phyloP scores from a whole-genome alignment of 176 grass and related monocot genomes.

The Aegilops bicornis region DNA sequence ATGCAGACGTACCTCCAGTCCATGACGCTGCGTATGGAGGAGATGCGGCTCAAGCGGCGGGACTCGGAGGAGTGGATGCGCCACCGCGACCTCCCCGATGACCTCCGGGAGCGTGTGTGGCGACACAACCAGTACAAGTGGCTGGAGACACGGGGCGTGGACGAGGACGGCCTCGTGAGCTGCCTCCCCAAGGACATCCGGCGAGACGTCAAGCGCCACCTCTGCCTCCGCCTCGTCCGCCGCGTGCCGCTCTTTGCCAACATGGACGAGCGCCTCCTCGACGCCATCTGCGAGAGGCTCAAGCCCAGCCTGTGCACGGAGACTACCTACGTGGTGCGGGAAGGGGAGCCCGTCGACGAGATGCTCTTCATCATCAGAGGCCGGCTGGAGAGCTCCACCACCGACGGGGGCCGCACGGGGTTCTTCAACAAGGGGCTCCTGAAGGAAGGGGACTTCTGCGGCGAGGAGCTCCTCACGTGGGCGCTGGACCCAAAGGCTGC shows the following conservation, averaged over 20 bases:
- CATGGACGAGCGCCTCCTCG: slow-evolving; percentile 76
- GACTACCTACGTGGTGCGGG: slow-evolving; percentile 51
- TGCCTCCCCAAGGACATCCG: no score
- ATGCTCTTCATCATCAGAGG: slow-evolving; percentile 83
- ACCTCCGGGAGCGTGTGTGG: no score
- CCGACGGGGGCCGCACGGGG: slow-evolving; percentile 54
- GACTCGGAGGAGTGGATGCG: no score
- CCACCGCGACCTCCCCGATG: no score
- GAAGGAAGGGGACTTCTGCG: slow-evolving; percentile 71
- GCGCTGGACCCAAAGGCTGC: slow-evolving; percentile 62
- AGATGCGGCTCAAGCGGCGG: no score
- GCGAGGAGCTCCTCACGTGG: slow-evolving; percentile 72
- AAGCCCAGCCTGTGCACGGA: slow-evolving; percentile 70
- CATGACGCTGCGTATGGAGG: no score
- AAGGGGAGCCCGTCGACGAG: slow-evolving; percentile 75
- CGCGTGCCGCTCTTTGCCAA: slow-evolving; percentile 26
- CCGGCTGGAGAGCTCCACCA: slow-evolving; percentile 65
- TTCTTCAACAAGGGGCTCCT: slow-evolving; percentile 63
- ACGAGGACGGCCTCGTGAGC: no score
- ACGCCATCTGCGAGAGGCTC: slow-evolving; percentile 76
- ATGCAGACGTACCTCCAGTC: no score
- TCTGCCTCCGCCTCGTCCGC: no score
- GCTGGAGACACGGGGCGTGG: no score
- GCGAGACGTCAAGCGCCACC: no score
- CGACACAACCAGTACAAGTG: no score